Evolutionary conservation across 2,329 filamentous ascomycete genomes (phyloP).

Genomic region (Diaporthe helianthi): DNA sequence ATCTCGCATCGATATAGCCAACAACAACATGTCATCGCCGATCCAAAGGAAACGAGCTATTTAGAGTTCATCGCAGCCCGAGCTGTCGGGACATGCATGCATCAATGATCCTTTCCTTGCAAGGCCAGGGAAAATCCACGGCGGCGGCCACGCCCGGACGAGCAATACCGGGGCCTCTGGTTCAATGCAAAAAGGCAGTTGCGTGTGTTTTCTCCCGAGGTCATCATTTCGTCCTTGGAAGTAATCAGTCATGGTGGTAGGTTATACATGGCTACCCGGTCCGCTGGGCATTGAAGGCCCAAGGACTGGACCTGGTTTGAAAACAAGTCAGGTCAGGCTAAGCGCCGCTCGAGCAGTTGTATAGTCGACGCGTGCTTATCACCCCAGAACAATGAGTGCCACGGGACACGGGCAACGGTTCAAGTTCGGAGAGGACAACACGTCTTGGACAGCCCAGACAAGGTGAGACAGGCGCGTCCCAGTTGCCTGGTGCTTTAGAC

Average conservation of each 20-base stretch:
- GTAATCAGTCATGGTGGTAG: not conserved
- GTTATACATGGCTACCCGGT: not conserved
- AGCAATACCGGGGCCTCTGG: not conserved
- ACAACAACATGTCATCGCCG: constrained; percentile 6
- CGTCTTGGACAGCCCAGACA: constrained; percentile 2
- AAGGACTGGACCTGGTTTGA: constrained; percentile 9
- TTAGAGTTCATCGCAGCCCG: constrained; percentile 11
- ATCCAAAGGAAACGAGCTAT: not conserved
- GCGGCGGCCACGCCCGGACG: constrained; percentile 12
- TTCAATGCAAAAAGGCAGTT: not conserved
- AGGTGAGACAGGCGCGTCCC: constrained; percentile 18
- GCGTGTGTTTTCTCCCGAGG: not conserved
- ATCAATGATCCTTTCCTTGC: not conserved
- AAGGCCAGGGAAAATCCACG: not conserved
- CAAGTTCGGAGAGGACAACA: not conserved
- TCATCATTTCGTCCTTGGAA: constrained; percentile 21
- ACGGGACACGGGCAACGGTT: not conserved
- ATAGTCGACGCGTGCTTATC: not conserved
- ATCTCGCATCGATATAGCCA: not conserved
- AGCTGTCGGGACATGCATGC: constrained; percentile 6
- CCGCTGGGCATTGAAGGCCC: not conserved
- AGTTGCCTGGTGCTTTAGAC: constrained; percentile 1
- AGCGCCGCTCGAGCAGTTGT: not conserved
- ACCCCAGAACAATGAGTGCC: not conserved
- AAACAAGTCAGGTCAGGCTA: not conserved